phyloP scores from a whole-genome alignment of 345 rosid species.

The Syzygium grande region DNA sequence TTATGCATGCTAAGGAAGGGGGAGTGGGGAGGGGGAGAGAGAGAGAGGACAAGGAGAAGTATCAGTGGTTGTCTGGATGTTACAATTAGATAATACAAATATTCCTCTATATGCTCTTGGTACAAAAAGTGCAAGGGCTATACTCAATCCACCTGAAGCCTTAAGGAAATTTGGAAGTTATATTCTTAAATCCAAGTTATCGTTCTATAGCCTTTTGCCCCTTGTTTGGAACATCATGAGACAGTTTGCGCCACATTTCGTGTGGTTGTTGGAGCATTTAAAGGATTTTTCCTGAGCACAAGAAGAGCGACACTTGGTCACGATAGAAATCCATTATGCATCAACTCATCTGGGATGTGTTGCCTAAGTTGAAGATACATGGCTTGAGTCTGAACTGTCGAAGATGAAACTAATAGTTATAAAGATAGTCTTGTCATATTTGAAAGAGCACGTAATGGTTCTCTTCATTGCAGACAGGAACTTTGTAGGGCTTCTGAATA shows the following conservation, averaged over 20 bases:
- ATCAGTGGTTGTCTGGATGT: background rate
- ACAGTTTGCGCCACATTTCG: background rate
- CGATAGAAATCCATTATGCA: background rate
- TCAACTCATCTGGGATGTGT: background rate
- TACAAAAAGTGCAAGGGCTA: background rate
- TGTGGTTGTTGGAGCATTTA: background rate
- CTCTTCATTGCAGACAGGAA: background rate
- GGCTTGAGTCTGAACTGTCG: background rate
- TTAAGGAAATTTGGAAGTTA: background rate
- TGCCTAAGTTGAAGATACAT: background rate
- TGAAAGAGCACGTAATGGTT: background rate
- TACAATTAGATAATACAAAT: background rate
- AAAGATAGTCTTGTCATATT: background rate
- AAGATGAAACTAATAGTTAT: background rate
- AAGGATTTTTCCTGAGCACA: background rate
- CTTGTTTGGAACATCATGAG: background rate
- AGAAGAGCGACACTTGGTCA: background rate
- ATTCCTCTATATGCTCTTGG: background rate
- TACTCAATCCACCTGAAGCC: background rate
- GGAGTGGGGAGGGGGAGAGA: background rate
- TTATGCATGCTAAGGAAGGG: background rate
- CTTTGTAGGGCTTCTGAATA: background rate
- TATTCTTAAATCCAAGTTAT: background rate
- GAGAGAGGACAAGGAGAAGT: background rate
- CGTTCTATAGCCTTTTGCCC: background rate